phyloP scores from a whole-genome alignment of 768 basidiomycete species.

The Fibroporia radiculosa region DNA sequence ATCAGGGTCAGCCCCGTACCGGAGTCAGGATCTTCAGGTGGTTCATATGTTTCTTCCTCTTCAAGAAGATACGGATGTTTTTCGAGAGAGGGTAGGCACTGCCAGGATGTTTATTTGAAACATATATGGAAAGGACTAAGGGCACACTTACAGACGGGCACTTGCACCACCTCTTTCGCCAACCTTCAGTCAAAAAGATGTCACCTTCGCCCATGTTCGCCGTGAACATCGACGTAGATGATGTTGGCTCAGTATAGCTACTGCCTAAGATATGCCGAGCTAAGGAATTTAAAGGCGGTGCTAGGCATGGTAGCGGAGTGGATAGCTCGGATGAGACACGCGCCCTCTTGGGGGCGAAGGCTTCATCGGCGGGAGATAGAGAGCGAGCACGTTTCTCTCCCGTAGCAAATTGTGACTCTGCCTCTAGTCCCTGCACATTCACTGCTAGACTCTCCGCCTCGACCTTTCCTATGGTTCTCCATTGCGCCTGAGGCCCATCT shows the following conservation, averaged over 20 bases:
- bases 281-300: conserved; percentile 40
- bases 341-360: conserved; percentile 33
- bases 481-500: conserved; percentile 34
- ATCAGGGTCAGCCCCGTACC: conserved; percentile 28
- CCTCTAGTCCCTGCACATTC: conserved; percentile 13
- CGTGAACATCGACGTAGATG: conserved; percentile 12
- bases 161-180: conserved; percentile 73
- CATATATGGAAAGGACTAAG: neutral
- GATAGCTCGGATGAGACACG: conserved; percentile 35
- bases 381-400: conserved; percentile 40
- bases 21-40: conserved; percentile 81
- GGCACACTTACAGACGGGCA: conserved; percentile 45
- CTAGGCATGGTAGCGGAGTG: conserved; percentile 36
- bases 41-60: conserved; percentile 80
- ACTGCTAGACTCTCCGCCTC: conserved; percentile 23
- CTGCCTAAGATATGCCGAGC: conserved; percentile 41
- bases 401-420: neutral
- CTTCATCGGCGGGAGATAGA: conserved; percentile 22
- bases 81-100: conserved; percentile 57
- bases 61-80: conserved; percentile 54
- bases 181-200: conserved; percentile 67
- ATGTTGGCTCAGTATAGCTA: neutral
- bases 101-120: neutral
- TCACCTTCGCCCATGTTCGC: conserved; percentile 49
- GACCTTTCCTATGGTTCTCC: conserved; percentile 41